Base-by-base conservation (phyloP, 2,329 filamentous ascomycete genomes). In the Grosmannia huntii region DNA sequence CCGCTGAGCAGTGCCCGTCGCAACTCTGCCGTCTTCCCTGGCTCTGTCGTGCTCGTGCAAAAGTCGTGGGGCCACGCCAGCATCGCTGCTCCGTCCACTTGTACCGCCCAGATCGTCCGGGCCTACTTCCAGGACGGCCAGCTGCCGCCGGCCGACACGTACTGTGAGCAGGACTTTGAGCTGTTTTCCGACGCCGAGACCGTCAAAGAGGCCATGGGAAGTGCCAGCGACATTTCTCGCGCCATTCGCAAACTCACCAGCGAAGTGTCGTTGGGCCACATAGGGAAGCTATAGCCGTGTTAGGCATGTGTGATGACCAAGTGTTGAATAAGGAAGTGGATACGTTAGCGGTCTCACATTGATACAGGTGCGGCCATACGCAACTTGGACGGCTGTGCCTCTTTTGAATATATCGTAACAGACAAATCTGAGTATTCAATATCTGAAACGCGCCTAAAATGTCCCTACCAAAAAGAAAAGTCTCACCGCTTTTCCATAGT, bases 51-150 rank as follows among this genome's bases (percentile, higher is more conserved):
- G 5, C 64, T 81, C 33, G 69, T 73, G 14, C 76, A 78, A 62
- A 75, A 79, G 53, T 74, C 75, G 1, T 79, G 75, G 50, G 78
- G 78, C 75, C 57, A 58, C 27, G 73, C 73, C 69, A 73, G 71
- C 21, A 64, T 76, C 4, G 69, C 76, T 0, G 72, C 73, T 2
- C 68, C 75, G 0, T 76, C 74, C 1, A 65, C 67, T 1, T 78
- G 76, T 62, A 76, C 75, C 3, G 69, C 72, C 1, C 62, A 61
- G 12, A 61, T 70, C 21, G 68, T 78, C 5, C 68, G 66, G 7
- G 63, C 66, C 11, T 78, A 78, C 61, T 77, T 78, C 62, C 72
- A 76, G 60, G 62, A 73, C 12, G 76, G 75, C 11, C 66, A 62
- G 3, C 67, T 79, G 1, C 81, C 81, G 1, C 41, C 31, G 4